Evolutionary conservation across 331 rosid genomes (phyloP), one percentile per base, ranked within the genome.

Genomic region (Acacia concinna): DNA sequence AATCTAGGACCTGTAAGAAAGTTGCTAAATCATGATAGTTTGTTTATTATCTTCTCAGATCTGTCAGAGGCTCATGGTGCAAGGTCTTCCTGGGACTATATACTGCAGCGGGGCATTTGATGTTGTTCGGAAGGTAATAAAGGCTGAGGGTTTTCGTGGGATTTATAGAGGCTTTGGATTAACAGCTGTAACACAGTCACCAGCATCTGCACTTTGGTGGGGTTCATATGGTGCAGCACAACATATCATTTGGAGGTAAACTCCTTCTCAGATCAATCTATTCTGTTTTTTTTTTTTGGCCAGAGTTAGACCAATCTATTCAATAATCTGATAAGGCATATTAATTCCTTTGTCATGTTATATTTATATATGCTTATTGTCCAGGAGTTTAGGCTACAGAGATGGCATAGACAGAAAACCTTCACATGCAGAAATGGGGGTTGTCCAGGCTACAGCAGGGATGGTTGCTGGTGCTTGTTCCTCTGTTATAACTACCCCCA

Each of bases 201-300:
- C 98, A 6, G 97, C 98, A 74, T 88, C 94, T 80, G 98, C 97
- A 56, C 93, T 94, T 69, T 92, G 97, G 98, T 94, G 98, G 98
- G 98, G 96, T 71, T 89, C 92, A 51, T 94, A 94, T 81, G 98
- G 94, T 41, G 87, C 91, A 25, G 96, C 94, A 68, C 98, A 94
- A 13, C 97, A 94, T 86, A 79, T 86, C 17, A 86, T 94, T 43
- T 94, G 97, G 97, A 94, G 97, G 97, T 89, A 82, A 67, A 49
- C 76, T 68, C 47, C 67, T 44, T 66, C 72, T 63, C 32, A 17
- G 38, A 25, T 40, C 60, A 32, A 62, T 71, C 21, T 31, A n/a
- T 47, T 20, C 30, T n/a, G n/a, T n/a, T n/a, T n/a, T n/a, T n/a
- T n/a, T n/a, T n/a, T n/a, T n/a, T n/a, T n/a, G n/a, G n/a, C n/a